Conservation (phyloP, 2,329 filamentous ascomycete species). For the Laburnicola sp. region DNA sequence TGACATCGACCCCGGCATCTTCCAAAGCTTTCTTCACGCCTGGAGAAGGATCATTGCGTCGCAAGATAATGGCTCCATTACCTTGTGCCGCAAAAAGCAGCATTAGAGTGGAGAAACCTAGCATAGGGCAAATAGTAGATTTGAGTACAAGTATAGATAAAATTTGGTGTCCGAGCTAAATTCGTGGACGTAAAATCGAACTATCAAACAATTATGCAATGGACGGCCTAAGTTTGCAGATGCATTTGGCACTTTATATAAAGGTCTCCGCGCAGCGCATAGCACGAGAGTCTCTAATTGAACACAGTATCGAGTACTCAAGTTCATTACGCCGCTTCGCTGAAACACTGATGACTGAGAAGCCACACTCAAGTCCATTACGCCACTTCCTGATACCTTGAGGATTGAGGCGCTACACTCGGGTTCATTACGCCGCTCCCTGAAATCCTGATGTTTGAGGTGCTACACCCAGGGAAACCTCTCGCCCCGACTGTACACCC, state of each 20-base stretch:
- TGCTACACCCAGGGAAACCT: not conserved
- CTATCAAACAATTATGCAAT: not conserved
- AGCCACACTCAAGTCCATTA: no score
- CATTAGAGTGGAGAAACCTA: not conserved
- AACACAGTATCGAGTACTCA: not conserved
- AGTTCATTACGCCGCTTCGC: not conserved
- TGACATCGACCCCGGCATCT: not conserved
- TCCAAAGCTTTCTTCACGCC: not conserved
- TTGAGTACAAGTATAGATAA: not conserved
- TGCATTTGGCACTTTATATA: not conserved
- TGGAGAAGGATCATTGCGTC: not conserved
- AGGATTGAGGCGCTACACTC: not conserved
- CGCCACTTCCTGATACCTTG: no score
- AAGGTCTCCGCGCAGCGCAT: not conserved
- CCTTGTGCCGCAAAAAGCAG: not conserved
- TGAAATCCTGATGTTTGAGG: no score
- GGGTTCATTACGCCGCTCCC: no score
- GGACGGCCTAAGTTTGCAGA: not conserved
- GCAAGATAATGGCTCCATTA: not conserved
- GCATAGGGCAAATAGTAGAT: not conserved
- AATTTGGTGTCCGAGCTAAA: not conserved
- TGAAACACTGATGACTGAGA: not conserved
- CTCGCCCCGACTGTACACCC: not conserved
- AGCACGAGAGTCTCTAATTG: not conserved
- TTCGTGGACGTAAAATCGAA: not conserved